These are phyloP conservation scores for Verticillium albo-atrum DNA, from an alignment of 2,329 filamentous ascomycete genomes.

Conservation along the genomic window DNA sequence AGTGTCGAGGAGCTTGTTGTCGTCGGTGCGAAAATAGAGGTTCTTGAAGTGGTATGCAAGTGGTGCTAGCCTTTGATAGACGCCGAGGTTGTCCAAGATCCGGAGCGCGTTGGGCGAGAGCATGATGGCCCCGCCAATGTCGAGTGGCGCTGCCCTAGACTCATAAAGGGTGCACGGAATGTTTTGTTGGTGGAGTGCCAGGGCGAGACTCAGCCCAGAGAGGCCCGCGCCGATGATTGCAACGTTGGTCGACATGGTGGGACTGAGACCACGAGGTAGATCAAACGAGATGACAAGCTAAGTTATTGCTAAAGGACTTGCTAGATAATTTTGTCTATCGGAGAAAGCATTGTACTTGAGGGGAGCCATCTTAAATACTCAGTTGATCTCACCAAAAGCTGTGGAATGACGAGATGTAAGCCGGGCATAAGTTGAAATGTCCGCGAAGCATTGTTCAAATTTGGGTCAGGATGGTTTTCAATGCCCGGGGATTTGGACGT, in stretches of 20 bases:
- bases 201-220: conserved; percentile 47
- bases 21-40: conserved; percentile 38
- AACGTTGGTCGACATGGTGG: not conserved
- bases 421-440: not conserved
- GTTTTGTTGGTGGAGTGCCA: conserved; percentile 45
- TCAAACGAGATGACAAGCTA: too few relatives aligned
- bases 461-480: too few relatives aligned
- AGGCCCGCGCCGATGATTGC: conserved; percentile 19
- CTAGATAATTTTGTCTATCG: too few relatives aligned
- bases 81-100: conserved; percentile 44
- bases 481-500: not conserved
- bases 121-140: conserved; percentile 52
- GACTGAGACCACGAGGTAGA: not conserved
- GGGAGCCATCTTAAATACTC: not conserved
- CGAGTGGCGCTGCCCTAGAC: conserved; percentile 33
- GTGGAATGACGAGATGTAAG: not conserved
- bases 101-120: conserved; percentile 55
- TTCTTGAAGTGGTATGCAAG: conserved; percentile 47
- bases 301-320: too few relatives aligned
- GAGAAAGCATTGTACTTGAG: too few relatives aligned
- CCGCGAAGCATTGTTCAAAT: too few relatives aligned
- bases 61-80: conserved; percentile 39
- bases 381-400: not conserved
- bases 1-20: conserved; percentile 25
- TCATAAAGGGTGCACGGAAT: conserved; percentile 51